Conservation (phyloP, 148 eudicot genomes). For the Cornus florida region DNA sequence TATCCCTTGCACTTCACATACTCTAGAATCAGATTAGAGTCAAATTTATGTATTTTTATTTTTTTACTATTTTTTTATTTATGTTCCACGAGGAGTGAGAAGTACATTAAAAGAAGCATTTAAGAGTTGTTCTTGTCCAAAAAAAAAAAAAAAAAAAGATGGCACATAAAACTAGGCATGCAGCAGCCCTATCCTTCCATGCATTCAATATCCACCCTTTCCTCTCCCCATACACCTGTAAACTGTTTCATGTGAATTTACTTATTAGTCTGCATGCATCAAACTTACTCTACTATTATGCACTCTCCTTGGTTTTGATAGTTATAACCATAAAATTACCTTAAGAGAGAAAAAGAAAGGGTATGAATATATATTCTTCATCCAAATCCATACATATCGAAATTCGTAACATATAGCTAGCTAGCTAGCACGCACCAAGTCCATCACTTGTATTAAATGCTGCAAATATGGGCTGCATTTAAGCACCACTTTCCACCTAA, state of each 20-base stretch:
- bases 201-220: background rate
- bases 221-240: background rate
- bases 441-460: background rate
- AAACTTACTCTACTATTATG: too few relatives aligned
- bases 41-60: too few relatives aligned
- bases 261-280: too few relatives aligned
- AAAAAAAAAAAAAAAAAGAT: background rate
- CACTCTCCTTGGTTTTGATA: too few relatives aligned
- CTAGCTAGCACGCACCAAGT: background rate
- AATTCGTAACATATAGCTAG: background rate
- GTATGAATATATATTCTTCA: background rate
- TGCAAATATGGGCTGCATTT: background rate
- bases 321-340: background rate
- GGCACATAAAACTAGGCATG: background rate
- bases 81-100: background rate
- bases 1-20: too few relatives aligned
- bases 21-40: too few relatives aligned
- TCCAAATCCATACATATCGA: background rate
- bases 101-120: background rate
- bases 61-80: too few relatives aligned
- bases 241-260: background rate
- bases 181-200: background rate
- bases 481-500: background rate
- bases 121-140: background rate
- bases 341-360: background rate